Conservation (phyloP, 2,329 filamentous ascomycete genomes). For the Trichoderma oligosporum region DNA sequence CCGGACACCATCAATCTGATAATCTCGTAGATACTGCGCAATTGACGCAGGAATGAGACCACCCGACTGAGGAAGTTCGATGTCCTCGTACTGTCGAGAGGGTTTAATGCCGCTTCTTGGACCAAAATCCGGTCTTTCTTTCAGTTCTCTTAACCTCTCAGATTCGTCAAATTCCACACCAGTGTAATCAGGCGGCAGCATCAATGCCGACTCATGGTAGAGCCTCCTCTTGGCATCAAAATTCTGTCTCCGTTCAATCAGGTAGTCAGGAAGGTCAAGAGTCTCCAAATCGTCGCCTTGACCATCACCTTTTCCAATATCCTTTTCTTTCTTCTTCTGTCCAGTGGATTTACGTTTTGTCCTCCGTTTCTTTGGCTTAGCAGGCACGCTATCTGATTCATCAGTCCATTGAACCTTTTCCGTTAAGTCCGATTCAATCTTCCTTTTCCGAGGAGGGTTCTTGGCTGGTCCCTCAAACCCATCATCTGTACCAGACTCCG, state of each 20-base stretch:
- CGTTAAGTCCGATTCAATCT: constrained; percentile 34
- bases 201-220: constrained; percentile 65
- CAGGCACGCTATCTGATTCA: constrained; percentile 58
- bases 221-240: constrained; percentile 62
- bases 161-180: constrained; percentile 65
- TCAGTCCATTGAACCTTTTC: constrained; percentile 54
- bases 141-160: constrained; percentile 36
- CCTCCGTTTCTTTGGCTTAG: constrained; percentile 44
- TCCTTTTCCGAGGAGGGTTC: constrained; percentile 35
- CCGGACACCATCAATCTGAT: constrained; percentile 79
- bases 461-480: constrained; percentile 4
- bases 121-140: constrained; percentile 68
- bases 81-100: constrained; percentile 67
- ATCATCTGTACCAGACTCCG: constrained; percentile 24
- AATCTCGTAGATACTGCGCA: constrained; percentile 86
- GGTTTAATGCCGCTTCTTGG: constrained; percentile 54
- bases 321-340: constrained; percentile 28
- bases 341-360: constrained; percentile 30
- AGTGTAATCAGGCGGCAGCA: constrained; percentile 72
- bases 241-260: constrained; percentile 61
- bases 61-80: constrained; percentile 68
- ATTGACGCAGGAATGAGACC: constrained; percentile 84
- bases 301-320: constrained; percentile 32
- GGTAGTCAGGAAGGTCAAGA: constrained; percentile 66
- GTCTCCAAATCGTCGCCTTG: constrained; percentile 45